These are phyloP conservation scores for Amylocystis lapponica DNA, from an alignment of 768 basidiomycete genomes.

Conservation along the genomic window DNA sequence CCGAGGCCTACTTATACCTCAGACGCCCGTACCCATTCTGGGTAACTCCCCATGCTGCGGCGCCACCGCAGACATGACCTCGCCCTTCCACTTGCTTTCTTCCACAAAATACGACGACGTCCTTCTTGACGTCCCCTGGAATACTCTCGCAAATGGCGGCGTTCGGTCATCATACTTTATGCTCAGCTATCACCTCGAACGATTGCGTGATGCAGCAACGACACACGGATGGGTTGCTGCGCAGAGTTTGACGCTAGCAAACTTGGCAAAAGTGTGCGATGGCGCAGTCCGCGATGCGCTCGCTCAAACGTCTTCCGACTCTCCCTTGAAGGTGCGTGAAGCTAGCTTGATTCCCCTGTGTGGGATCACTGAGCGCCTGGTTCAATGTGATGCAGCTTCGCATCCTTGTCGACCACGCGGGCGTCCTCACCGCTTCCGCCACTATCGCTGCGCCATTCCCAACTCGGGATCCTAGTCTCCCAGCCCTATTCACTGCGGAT, in stretches of 20 bases:
- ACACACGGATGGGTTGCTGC: slow-evolving; percentile 45
- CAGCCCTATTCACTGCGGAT: slow-evolving; percentile 30
- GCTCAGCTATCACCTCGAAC: slow-evolving; percentile 53
- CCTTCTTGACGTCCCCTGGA: slow-evolving; percentile 47
- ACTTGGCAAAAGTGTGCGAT: slow-evolving; percentile 41
- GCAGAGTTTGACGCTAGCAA: slow-evolving; percentile 30
- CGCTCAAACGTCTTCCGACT: slow-evolving; percentile 15
- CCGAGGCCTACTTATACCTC: slow-evolving; percentile 4
- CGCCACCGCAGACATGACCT: not conserved
- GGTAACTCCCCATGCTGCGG: not conserved
- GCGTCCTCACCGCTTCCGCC: slow-evolving; percentile 14
- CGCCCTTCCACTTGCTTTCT: slow-evolving; percentile 35
- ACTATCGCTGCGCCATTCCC: slow-evolving; percentile 5
- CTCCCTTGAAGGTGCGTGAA: slow-evolving; percentile 28
- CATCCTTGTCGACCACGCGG: slow-evolving; percentile 25
- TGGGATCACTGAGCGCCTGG: too few relatives aligned
- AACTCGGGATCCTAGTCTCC: slow-evolving; percentile 1
- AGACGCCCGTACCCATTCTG: slow-evolving; percentile 3
- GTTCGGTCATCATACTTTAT: slow-evolving; percentile 56
- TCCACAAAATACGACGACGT: slow-evolving; percentile 55
- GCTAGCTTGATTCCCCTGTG: not conserved
- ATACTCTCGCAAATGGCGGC: slow-evolving; percentile 40
- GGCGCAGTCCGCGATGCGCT: slow-evolving; percentile 28
- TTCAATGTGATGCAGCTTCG: slow-evolving; percentile 44
- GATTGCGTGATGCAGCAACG: slow-evolving; percentile 46